Percentiles rank a stretch among this genome's conserved stretches.
Conservation (phyloP, 352 stramenopile genomes). For the Pythium diclinum region DNA sequence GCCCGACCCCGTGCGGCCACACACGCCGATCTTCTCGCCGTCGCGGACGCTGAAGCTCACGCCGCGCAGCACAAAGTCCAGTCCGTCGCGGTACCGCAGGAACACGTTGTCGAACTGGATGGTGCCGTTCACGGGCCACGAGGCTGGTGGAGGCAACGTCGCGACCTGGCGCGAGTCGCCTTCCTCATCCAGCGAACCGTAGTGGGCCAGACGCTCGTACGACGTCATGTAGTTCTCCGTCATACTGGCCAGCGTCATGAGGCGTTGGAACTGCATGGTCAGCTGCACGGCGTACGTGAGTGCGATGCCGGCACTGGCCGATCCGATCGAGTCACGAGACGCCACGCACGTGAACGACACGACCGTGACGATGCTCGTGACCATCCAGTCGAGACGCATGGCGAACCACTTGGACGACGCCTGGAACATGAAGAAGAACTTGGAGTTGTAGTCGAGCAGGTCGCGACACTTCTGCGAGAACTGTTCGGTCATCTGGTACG, state of each 20-base stretch:
- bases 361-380: constrained; percentile 29
- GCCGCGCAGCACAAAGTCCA: constrained; percentile 40
- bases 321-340: constrained; percentile 1
- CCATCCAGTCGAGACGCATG: constrained; percentile 43
- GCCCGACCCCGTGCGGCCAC: constrained; percentile 63
- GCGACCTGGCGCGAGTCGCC: constrained; percentile 71
- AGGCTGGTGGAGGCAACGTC: background rate
- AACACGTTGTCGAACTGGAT: constrained; percentile 42
- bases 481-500: constrained; percentile 33
- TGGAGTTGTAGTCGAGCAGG: constrained; percentile 38
- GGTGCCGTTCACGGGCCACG: constrained; percentile 17
- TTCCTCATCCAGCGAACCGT: constrained; percentile 30
- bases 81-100: constrained; percentile 41
- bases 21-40: constrained; percentile 75
- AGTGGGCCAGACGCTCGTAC: constrained; percentile 66
- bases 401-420: constrained; percentile 34
- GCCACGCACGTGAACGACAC: constrained; percentile 25
- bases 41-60: constrained; percentile 52
- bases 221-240: constrained; percentile 92
- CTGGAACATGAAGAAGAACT: constrained; percentile 36
- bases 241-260: constrained; percentile 83
- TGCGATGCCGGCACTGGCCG: constrained; percentile 64
- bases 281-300: constrained; percentile 88
- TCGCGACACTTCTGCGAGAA: constrained; percentile 24
- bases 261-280: constrained; percentile 89